phyloP scores from a whole-genome alignment of 2,329 filamentous ascomycete species.

The Neofusicoccum laricinum region DNA sequence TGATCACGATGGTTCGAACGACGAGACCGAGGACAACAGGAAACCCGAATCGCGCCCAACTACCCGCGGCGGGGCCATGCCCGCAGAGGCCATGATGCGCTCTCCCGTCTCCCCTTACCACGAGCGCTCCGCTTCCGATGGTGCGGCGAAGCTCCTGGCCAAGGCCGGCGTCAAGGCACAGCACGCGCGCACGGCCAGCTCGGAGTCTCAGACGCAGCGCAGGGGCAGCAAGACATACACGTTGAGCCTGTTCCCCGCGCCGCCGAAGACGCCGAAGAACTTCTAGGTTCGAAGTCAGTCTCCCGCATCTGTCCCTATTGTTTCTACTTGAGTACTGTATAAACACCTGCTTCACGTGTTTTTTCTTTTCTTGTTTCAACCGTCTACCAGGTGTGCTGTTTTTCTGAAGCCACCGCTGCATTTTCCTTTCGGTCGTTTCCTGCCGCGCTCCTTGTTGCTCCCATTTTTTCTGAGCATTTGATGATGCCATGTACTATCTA shows the following conservation, averaged over 20 bases:
- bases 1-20: slow-evolving; percentile 25
- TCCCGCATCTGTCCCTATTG: not conserved
- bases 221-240: slow-evolving; percentile 14
- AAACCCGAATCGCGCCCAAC: slow-evolving; percentile 14
- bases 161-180: slow-evolving; percentile 9
- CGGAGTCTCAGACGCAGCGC: not conserved
- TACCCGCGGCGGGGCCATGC: not conserved
- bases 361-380: not conserved
- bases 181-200: slow-evolving; percentile 7
- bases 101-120: slow-evolving; percentile 23
- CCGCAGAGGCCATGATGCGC: slow-evolving; percentile 4
- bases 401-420: slow-evolving; percentile 13
- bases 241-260: slow-evolving; percentile 34
- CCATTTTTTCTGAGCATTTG: not conserved
- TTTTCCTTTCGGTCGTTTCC: not conserved
- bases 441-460: not conserved
- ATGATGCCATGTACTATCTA: slow-evolving; percentile 14
- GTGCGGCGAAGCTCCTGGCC: slow-evolving; percentile 29
- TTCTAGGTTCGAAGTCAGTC: not conserved
- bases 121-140: slow-evolving; percentile 33
- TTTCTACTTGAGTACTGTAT: not conserved
- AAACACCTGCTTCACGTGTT: not conserved
- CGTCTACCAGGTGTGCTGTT: slow-evolving; percentile 11
- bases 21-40: slow-evolving; percentile 1
- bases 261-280: slow-evolving; percentile 22